phyloP scores from a whole-genome alignment of 2,329 filamentous ascomycete genomes.

The Ceratocystis ficicola region DNA sequence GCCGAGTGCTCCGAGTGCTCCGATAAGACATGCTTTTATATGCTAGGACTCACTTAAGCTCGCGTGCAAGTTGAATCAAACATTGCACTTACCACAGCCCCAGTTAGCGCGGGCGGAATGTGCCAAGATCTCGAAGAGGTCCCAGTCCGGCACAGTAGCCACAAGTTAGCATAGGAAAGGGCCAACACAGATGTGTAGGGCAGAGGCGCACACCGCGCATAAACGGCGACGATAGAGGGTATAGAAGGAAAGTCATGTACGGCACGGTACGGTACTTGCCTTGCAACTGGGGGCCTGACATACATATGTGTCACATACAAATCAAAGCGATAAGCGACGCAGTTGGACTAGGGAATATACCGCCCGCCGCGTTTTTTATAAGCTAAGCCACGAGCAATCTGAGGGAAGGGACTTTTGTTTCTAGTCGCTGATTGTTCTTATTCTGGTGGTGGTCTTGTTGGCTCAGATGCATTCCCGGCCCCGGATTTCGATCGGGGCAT shows the following conservation, averaged over 20 bases:
- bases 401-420: background rate
- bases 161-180: too few species aligned
- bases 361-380: too few species aligned
- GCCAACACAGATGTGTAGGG: background rate
- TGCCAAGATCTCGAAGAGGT: background rate
- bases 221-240: background rate
- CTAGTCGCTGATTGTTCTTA: background rate
- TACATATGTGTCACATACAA: background rate
- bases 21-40: background rate
- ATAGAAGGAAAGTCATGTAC: too few species aligned
- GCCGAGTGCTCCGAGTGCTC: background rate
- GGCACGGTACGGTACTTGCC: background rate
- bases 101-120: background rate
- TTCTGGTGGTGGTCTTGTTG: background rate
- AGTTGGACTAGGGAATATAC: background rate
- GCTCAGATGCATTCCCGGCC: background rate
- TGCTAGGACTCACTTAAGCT: background rate
- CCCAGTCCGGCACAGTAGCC: background rate
- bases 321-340: background rate
- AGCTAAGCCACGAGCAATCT: background rate
- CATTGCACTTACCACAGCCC: background rate
- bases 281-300: background rate
- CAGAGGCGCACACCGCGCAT: background rate
- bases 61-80: too few species aligned
- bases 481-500: background rate